Evolutionary conservation across 2,329 filamentous ascomycete genomes (phyloP).

Genomic region (Botryotinia narcissicola): DNA sequence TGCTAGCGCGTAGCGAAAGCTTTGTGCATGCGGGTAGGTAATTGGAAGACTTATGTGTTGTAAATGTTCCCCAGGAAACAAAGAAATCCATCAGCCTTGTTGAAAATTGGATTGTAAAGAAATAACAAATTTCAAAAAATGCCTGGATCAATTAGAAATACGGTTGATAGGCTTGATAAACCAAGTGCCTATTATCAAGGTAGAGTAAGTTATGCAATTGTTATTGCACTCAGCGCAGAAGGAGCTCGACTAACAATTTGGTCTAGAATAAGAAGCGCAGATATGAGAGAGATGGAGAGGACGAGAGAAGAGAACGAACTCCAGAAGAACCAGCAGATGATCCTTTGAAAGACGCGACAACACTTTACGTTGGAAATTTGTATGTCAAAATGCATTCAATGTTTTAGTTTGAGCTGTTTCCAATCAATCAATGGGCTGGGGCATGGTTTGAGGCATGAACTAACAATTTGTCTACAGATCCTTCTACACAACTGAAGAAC

Average conservation of each 20-base stretch:
- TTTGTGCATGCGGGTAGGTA: neutral
- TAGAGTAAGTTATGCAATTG: constrained; percentile 57
- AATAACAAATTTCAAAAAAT: constrained; percentile 27
- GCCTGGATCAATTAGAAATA: constrained; percentile 52
- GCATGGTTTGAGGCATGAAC: constrained; percentile 5
- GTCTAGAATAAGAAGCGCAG: constrained; percentile 53
- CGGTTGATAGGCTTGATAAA: constrained; percentile 87
- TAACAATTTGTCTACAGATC: constrained; percentile 52
- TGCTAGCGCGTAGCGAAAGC: constrained; percentile 30
- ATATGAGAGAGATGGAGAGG: constrained; percentile 57
- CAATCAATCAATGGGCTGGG: neutral
- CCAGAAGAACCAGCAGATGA: constrained; percentile 63
- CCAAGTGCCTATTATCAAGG: constrained; percentile 90
- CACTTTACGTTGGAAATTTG: constrained; percentile 96
- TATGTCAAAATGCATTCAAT: constrained; percentile 46
- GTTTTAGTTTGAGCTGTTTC: neutral
- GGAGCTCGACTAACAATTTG: constrained; percentile 33
- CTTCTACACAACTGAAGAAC: constrained; percentile 98
- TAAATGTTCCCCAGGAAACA: constrained; percentile 21
- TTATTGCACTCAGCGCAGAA: constrained; percentile 22
- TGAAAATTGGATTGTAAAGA: constrained; percentile 5
- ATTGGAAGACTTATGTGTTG: constrained; percentile 6
- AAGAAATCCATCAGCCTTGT: constrained; percentile 20
- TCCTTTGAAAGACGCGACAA: constrained; percentile 81
- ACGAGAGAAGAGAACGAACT: constrained; percentile 47